Conservation (phyloP, 257 asterid genomes). For the Plectranthus barbatus region DNA sequence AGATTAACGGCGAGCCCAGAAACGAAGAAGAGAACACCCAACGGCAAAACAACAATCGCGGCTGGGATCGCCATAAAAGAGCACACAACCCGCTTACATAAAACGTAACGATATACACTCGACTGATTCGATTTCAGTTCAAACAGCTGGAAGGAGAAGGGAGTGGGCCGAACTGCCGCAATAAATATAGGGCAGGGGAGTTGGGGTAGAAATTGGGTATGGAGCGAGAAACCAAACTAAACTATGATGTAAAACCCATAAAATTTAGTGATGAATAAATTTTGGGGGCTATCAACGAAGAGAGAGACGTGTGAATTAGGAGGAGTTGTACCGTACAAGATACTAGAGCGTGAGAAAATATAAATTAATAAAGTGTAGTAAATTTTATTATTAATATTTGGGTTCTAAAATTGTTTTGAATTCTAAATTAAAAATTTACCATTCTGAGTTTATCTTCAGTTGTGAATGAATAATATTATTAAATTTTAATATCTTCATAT, state of each 20-base stretch:
- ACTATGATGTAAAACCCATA: not conserved
- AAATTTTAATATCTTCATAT: too few relatives aligned
- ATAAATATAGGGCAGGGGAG: constrained; percentile 2
- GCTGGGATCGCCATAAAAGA: constrained; percentile 54
- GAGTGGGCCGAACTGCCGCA: not conserved
- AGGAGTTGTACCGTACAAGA: constrained; percentile 20
- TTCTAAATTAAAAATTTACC: too few relatives aligned
- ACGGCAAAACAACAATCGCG: constrained; percentile 67
- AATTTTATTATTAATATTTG: too few relatives aligned
- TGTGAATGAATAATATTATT: too few relatives aligned
- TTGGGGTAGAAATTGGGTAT: not conserved
- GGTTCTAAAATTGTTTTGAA: too few relatives aligned
- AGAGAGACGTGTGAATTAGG: not conserved
- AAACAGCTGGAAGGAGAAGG: not conserved
- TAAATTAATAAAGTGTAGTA: too few relatives aligned
- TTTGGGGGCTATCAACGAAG: not conserved
- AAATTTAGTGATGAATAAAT: not conserved
- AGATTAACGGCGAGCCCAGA: constrained; percentile 78
- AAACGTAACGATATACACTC: not conserved
- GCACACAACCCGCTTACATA: not conserved
- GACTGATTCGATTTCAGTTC: constrained; percentile 8
- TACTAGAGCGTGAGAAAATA: not conserved
- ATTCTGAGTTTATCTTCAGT: too few relatives aligned
- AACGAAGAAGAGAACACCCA: constrained; percentile 77
- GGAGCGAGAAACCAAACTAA: not conserved